Evolutionary conservation across 2,329 filamentous ascomycete species (phyloP), one percentile per base, ranked within the genome.

Genomic region (Chrysosporium queenslandicum): DNA sequence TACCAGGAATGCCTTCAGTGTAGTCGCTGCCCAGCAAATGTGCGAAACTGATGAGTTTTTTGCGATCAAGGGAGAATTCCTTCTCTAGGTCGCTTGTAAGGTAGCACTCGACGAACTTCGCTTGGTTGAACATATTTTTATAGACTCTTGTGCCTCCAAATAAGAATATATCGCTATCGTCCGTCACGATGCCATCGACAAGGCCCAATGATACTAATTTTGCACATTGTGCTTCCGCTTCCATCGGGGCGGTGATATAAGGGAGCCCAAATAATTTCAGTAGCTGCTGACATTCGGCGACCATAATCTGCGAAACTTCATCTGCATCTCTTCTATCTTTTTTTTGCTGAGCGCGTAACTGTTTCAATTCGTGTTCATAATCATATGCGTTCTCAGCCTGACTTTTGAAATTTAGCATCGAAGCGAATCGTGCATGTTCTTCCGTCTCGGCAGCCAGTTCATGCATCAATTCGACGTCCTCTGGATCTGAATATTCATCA

Each of bases 111-210:
- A 98, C 92, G 61, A 88, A 94, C 66, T 98, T 98, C 68, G 92
- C 92, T 61, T 88, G 85, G 69, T 96, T 98, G 76, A 98, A 98
- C 89, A 98, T 94, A 73, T 98, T 98, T 69, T 98, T 98, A 76
- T 98, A 98, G 20, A 98, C 86, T 16, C 91, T 79, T 0, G 89
- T 98, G 34, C 92, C 94, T 16, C 92, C 94, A 67, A 98, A 98
- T 0, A 98, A 78, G 63, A 98, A 98, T 0, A 85, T 94, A 73
- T 98, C 92, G 2, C 86, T 94, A 66, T 98, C 92, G 63, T 98
- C 92, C 0, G 94, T 98, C 27, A 98, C 90, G 56, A 98, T 95
- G 11, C 94, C 92, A 65, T 98, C 94, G 7, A 98, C 94, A 0
- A 97, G 80, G 0, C 88, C 87, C 0, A 97, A 74, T 0, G 72